A percentile compares a stretch with the other conserved stretches of the same genome.
These are phyloP conservation scores for Pichia scutulata DNA, from an alignment of 805 yeast species.

Conservation along the genomic window DNA sequence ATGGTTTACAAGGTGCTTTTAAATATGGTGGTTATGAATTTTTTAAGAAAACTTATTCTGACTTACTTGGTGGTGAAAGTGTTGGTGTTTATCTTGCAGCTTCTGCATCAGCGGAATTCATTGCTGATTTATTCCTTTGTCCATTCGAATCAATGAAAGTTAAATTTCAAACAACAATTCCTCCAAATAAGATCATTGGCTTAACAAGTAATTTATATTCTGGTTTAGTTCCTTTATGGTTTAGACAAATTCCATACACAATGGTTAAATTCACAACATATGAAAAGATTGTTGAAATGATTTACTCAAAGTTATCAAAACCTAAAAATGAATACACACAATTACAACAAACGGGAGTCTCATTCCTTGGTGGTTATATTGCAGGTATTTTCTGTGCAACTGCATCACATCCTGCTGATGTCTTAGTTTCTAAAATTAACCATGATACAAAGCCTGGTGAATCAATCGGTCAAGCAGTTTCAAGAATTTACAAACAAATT, in stretches of 20 bases:
- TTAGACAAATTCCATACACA: slow-evolving; percentile 96
- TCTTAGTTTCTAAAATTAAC: slow-evolving; percentile 90
- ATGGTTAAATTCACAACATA: slow-evolving; percentile 95
- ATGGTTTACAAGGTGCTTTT: slow-evolving; percentile 95
- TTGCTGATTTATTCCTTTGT: slow-evolving; percentile 85
- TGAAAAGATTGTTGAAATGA: slow-evolving; percentile 80
- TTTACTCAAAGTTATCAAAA: slow-evolving; percentile 67
- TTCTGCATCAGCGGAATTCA: slow-evolving; percentile 87
- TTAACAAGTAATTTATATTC: slow-evolving; percentile 63
- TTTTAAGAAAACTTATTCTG: slow-evolving; percentile 74
- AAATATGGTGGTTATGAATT: slow-evolving; percentile 92
- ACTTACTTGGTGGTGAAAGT: slow-evolving; percentile 58
- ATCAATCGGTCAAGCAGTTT: slow-evolving; percentile 55
- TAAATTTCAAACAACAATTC: slow-evolving; percentile 85
- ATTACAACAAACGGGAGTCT: slow-evolving; percentile 84
- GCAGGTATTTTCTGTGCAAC: slow-evolving; percentile 97
- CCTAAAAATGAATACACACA: slow-evolving; percentile 64
- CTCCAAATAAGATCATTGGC: slow-evolving; percentile 65
- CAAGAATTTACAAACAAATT: slow-evolving; percentile 70
- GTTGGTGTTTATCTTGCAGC: slow-evolving; percentile 75
- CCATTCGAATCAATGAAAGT: slow-evolving; percentile 96
- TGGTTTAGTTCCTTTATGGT: slow-evolving; percentile 90
- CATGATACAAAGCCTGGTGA: slow-evolving; percentile 61
- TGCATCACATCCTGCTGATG: slow-evolving; percentile 98
- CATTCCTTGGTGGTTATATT: slow-evolving; percentile 91